Evolutionary conservation across 352 stramenopile species (phyloP).

Genomic region (Phytophthora foliorum): DNA sequence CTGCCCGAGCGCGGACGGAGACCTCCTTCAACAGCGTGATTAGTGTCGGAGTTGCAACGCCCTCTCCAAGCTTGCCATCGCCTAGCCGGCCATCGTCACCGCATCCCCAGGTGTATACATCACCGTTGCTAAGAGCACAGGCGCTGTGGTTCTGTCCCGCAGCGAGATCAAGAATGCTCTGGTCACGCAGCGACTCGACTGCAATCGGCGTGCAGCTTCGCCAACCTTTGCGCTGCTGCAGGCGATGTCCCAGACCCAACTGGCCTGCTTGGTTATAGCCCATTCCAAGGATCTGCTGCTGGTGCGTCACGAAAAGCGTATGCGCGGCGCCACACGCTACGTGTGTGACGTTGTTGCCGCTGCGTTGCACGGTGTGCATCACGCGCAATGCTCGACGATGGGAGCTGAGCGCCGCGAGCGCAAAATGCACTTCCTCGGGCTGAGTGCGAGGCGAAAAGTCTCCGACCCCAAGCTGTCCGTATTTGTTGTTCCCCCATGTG

Average conservation of each 20-base stretch:
- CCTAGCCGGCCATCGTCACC: conserved; percentile 76
- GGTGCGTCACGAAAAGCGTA: conserved; percentile 81
- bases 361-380: conserved; percentile 66
- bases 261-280: conserved; percentile 86
- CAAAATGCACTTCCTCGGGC: conserved; percentile 70
- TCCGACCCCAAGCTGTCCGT: conserved; percentile 70
- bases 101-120: conserved; percentile 83
- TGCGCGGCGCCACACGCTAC: conserved; percentile 75
- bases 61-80: conserved; percentile 45
- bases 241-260: conserved; percentile 68
- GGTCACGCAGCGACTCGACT: conserved; percentile 57
- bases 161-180: conserved; percentile 76
- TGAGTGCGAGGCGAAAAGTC: conserved; percentile 56
- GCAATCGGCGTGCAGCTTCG: conserved; percentile 69
- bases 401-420: conserved; percentile 51
- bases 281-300: conserved; percentile 81
- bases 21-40: conserved; percentile 53
- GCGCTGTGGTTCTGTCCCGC: conserved; percentile 82
- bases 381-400: conserved; percentile 62
- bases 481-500: conserved; percentile 83
- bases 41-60: conserved; percentile 42
- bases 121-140: conserved; percentile 74
- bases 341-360: conserved; percentile 68
- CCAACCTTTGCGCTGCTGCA: conserved; percentile 73
- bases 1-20: conserved; percentile 47